phyloP scores from a whole-genome alignment of 257 asterid species.

The Rauvolfia tetraphylla region DNA sequence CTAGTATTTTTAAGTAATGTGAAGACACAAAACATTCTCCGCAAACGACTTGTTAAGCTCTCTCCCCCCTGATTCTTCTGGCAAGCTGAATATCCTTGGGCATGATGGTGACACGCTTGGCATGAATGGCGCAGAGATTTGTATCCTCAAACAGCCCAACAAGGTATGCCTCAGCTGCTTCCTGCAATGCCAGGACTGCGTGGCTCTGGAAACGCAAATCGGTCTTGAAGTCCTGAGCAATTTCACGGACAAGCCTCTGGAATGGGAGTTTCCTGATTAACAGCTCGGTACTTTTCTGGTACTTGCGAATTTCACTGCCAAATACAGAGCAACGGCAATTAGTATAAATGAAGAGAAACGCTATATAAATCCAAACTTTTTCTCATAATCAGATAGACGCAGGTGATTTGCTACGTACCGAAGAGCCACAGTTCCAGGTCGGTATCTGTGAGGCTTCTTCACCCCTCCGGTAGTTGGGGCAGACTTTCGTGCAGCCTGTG shows the following conservation, averaged over 20 bases:
- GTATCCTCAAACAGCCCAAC: slow-evolving; percentile 32
- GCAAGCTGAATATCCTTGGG: slow-evolving; percentile 30
- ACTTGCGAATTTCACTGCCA: slow-evolving; percentile 29
- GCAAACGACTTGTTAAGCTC: slow-evolving; percentile 11
- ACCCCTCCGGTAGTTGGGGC: slow-evolving; percentile 18
- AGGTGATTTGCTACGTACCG: not conserved
- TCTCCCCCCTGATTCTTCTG: slow-evolving; percentile 28
- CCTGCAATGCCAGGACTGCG: slow-evolving; percentile 27
- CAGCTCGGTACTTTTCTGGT: slow-evolving; percentile 28
- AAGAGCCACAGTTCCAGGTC: slow-evolving; percentile 16
- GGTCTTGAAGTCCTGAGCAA: slow-evolving; percentile 26
- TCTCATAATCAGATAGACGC: not conserved
- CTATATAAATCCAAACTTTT: not conserved
- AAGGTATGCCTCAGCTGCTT: slow-evolving; percentile 32
- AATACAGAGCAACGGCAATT: not conserved
- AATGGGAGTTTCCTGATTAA: slow-evolving; percentile 28
- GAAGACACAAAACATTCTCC: not conserved
- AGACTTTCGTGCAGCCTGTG: slow-evolving; percentile 13
- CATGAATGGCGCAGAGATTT: slow-evolving; percentile 28
- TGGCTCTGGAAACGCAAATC: slow-evolving; percentile 33
- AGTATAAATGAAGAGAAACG: not conserved
- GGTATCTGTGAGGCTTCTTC: slow-evolving; percentile 17
- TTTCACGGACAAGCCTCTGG: slow-evolving; percentile 33
- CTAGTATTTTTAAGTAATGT: not conserved
- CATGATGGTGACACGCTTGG: slow-evolving; percentile 30